Base-by-base conservation (phyloP, 2,329 filamentous ascomycete species). In the Neobulgaria alba region DNA sequence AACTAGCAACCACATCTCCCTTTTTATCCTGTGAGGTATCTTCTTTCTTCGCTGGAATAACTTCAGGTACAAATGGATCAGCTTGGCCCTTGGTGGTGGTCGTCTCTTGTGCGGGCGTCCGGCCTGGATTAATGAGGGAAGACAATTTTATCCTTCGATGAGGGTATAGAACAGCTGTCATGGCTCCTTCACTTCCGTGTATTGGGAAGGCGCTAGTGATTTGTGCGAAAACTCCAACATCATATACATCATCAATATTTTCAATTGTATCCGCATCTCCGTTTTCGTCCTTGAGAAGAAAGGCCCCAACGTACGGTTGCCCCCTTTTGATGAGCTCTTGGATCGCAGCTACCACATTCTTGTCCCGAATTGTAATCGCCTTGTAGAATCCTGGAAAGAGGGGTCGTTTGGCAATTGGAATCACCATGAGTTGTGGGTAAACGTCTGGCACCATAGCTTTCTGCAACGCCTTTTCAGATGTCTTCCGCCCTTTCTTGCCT, bases 341-440 rank as follows among this genome's bases (percentile, higher is more conserved):
- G 51, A 98, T 94, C 16, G 92, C 92, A 29, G 81, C 79, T 10
- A 89, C 84, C 26, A 98, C 92, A 54, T 92, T 85, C 14, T 85
- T 85, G 57, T 98, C 88, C 59, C 86, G 82, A 53, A 98, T 94
- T 3, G 90, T 98, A 53, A 98, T 92, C 8, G 92, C 90, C 66
- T 98, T 98, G 69, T 98, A 98, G 65, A 96, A 98, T 1, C 92
- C 92, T 1, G 92, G 92, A 64, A 96, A 98, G 10, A 98, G 69
- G 9, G 92, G 92, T 39, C 92, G 76, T 62, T 93, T 88, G 19
- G 87, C 85, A 56, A 98, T 95, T 5, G 92, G 92, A 41, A 98
- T 94, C 2, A 90, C 90, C 74, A 98, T 86, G 41, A 98, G 89
- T 61, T 96, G 92, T 3, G 92, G 92, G 61, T 98, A 98, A 32